Percentiles rank a stretch among this genome's conserved stretches.
These are phyloP conservation scores for Xylogone sp. DNA, from an alignment of 2,329 filamentous ascomycete genomes.

Conservation along the genomic window DNA sequence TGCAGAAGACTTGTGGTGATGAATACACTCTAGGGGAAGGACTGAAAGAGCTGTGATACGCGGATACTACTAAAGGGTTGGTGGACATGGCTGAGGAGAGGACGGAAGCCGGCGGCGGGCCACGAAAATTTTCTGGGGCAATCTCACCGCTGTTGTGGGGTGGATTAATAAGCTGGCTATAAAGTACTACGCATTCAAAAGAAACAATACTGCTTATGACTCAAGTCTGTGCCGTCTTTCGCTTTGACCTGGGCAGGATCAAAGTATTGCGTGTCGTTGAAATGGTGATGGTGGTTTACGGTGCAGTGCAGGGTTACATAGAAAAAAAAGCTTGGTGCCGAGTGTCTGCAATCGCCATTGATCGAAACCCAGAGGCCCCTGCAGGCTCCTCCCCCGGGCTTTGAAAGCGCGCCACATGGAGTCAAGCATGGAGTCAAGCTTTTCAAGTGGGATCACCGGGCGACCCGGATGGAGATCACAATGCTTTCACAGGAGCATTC, in stretches of 20 bases:
- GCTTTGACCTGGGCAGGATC: no score
- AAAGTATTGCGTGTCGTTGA: no score
- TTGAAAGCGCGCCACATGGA: no score
- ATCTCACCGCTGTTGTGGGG: not conserved
- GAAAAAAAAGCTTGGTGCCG: not conserved
- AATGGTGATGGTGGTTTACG: not conserved
- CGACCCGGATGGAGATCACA: no score
- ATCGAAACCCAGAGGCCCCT: not conserved
- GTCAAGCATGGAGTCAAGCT: no score
- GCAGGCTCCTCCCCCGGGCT: not conserved
- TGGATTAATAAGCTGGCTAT: not conserved
- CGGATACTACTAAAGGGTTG: not conserved
- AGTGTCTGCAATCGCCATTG: not conserved
- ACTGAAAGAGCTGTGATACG: conserved; percentile 33
- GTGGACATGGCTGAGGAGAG: not conserved
- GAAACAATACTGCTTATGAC: no score
- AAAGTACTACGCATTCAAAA: no score
- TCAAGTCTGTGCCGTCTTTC: no score
- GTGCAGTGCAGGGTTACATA: not conserved
- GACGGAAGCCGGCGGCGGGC: no score
- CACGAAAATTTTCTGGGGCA: not conserved
- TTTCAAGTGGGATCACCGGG: no score
- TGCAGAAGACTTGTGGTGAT: conserved; percentile 38
- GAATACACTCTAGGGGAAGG: conserved; percentile 44
- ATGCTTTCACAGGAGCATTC: no score